These are phyloP conservation scores for Dioscorea cayenensis DNA, from an alignment of 116 monocot species.

Conservation along the genomic window DNA sequence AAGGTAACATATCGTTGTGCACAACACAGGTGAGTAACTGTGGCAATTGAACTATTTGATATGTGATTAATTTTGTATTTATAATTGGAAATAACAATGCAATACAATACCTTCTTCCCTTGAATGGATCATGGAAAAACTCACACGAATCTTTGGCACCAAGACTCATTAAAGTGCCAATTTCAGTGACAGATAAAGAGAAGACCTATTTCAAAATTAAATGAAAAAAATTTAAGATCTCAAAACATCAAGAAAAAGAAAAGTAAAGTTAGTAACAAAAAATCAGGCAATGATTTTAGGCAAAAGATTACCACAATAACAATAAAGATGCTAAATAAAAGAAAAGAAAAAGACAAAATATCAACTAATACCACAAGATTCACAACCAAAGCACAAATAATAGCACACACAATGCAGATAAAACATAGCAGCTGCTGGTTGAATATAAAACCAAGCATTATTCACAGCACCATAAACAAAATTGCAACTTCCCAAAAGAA, in stretches of 20 bases:
- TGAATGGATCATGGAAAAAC: slow-evolving; percentile 93
- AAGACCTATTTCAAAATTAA: slow-evolving; percentile 40
- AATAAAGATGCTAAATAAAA: no score
- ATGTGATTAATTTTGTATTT: neutral
- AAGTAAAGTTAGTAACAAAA: no score
- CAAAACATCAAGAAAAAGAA: neutral
- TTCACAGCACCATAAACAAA: neutral
- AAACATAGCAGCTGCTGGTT: no score
- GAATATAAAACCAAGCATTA: neutral
- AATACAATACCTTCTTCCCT: slow-evolving; percentile 62
- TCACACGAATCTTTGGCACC: slow-evolving; percentile 82
- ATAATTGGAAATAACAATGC: neutral
- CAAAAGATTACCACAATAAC: no score
- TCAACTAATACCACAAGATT: no score
- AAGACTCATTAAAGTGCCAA: slow-evolving; percentile 79
- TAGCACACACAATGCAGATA: no score
- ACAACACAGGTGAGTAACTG: neutral
- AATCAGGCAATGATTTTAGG: no score
- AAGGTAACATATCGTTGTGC: neutral
- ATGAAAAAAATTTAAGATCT: slow-evolving; percentile 1
- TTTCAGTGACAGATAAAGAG: slow-evolving; percentile 75
- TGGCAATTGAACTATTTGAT: neutral
- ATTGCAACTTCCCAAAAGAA: neutral
- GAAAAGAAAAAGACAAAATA: no score
- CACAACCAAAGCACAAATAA: no score